Evolutionary conservation across 305 asterid species (phyloP).

Genomic region (Striga hermonthica): DNA sequence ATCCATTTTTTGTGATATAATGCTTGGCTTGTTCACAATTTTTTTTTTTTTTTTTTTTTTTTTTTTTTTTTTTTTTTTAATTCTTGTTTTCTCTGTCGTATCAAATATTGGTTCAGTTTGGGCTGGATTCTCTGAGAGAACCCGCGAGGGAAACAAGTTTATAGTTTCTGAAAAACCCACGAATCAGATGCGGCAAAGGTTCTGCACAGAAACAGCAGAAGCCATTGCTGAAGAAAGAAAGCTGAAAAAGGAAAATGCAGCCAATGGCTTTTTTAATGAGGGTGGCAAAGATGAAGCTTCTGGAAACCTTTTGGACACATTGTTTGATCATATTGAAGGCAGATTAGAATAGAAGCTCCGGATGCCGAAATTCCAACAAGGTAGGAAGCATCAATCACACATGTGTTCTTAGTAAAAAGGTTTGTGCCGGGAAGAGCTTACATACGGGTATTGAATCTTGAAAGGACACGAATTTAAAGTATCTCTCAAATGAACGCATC

Average conservation of each 20-base stretch:
- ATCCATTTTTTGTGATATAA: too few species aligned
- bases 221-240: conserved; percentile 74
- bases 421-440: too few species aligned
- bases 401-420: too few species aligned
- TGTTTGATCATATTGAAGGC: conserved; percentile 41
- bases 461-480: neutral
- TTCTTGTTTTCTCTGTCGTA: too few species aligned
- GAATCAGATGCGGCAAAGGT: conserved; percentile 48
- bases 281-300: conserved; percentile 53
- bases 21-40: too few species aligned
- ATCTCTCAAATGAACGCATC: neutral
- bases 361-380: too few species aligned
- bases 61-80: too few species aligned
- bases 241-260: conserved; percentile 53
- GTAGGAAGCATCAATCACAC: too few species aligned
- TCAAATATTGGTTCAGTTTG: conserved; percentile 52
- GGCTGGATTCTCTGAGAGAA: conserved; percentile 92
- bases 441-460: neutral
- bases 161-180: conserved; percentile 71
- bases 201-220: conserved; percentile 67
- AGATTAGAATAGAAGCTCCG: neutral
- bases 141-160: conserved; percentile 88
- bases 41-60: too few species aligned
- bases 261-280: conserved; percentile 59
- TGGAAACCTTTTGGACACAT: conserved; percentile 60